Base-by-base conservation (phyloP, 306 rosid species). In the Prinsepia uniflora region DNA sequence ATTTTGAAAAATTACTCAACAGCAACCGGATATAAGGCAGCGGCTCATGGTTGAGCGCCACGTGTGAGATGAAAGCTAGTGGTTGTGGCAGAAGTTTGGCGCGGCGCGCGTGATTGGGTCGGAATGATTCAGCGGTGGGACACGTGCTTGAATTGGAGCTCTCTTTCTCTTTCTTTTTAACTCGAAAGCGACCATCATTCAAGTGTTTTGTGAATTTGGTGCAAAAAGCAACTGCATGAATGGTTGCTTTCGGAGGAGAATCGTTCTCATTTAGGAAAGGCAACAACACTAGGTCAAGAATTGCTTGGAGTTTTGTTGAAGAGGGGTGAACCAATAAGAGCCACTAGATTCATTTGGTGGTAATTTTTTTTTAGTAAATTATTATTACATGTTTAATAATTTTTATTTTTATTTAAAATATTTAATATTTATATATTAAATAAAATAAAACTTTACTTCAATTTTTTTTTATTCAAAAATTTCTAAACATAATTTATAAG, bases 71-170 rank as follows among this genome's bases (percentile, higher is more conserved):
- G 4, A n/a, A 12, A 57, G 74, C n/a, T 2, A 45, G 74, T 56
- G 55, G 65, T 44, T 24, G 54, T 20, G 30, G 30, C 6, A 34
- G 44, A 48, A 22, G 34, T 18, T 12, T 7, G 43, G 44, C 42
- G 36, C 36, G 36, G 36, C 36, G 36, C 36, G 36, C 3, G 24
- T 43, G 74, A 61, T 39, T 59, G 44, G 64, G 19, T 39, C 11
- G 30, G 53, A 69, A 69, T 69, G 63, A 70, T 20, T 19, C 15
- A 9, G 13, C 3, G 43, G 20, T 55, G 64, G 65, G 73, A 12
- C 53, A 11, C 4, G 22, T 52, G 1, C 10, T 48, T 67, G 30
- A 17, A 15, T 67, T 40, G 63, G 18, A 69, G 64, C 53, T 41
- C 19, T 68, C 40, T 11, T 18, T n/a, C 34, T 49, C 7, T 6